These are phyloP conservation scores for Colletotrichum neosansevieriae DNA, from an alignment of 2,329 filamentous ascomycete species.

Conservation along the genomic window DNA sequence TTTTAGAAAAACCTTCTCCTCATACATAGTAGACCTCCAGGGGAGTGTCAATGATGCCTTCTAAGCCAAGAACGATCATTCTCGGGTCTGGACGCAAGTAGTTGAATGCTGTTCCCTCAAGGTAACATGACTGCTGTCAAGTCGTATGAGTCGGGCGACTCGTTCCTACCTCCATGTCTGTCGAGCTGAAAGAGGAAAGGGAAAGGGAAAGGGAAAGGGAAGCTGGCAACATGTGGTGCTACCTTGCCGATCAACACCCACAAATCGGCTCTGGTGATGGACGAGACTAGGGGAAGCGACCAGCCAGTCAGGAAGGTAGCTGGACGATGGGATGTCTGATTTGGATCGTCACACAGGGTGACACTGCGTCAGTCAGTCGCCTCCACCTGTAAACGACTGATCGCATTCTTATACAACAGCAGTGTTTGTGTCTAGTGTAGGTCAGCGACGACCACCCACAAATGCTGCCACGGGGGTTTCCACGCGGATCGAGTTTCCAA, in stretches of 20 bases:
- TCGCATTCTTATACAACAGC: neutral
- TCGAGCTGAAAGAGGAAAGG: neutral
- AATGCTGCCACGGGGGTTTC: neutral
- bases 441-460: neutral
- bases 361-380: neutral
- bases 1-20: too few species aligned
- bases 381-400: slow-evolving; percentile 4
- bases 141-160: slow-evolving; percentile 15
- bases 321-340: slow-evolving; percentile 16
- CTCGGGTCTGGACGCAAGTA: neutral
- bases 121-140: slow-evolving; percentile 8
- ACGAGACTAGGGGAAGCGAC: neutral
- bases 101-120: neutral
- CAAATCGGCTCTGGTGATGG: slow-evolving; percentile 16
- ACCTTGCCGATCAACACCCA: slow-evolving; percentile 24
- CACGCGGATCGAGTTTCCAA: slow-evolving; percentile 2
- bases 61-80: neutral
- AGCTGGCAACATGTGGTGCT: slow-evolving; percentile 5
- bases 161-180: neutral
- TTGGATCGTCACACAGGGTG: slow-evolving; percentile 22
- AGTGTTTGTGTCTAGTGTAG: neutral
- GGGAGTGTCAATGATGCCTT: neutral
- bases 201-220: neutral
- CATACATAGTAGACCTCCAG: too few species aligned
- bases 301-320: slow-evolving; percentile 21